Percentiles rank a stretch among this genome's conserved stretches.
phyloP scores from a whole-genome alignment of 805 yeast species.

The Candida palmyrensis region DNA sequence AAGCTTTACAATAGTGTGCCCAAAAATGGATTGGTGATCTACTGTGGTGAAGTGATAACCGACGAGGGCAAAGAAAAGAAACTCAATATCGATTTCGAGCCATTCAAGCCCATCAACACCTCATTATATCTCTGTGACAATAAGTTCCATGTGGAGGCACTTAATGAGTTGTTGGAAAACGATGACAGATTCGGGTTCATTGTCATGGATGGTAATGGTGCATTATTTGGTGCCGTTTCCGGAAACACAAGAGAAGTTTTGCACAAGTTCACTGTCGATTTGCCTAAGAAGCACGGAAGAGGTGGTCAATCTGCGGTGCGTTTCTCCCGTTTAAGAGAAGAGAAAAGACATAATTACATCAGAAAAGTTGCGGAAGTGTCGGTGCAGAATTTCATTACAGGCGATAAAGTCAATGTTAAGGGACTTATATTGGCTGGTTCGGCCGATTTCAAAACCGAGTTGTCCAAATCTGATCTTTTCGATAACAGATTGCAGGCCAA shows the following conservation, averaged over 20 bases:
- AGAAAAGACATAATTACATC: constrained; percentile 97
- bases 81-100: constrained; percentile 95
- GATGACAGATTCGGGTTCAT: constrained; percentile 97
- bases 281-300: constrained; percentile 99
- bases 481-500: constrained; percentile 85
- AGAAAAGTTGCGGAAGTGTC: constrained; percentile 98
- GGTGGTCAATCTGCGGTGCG: constrained; percentile 99
- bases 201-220: constrained; percentile 99
- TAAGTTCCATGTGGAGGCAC: constrained; percentile 96
- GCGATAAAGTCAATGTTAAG: constrained; percentile 88
- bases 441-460: constrained; percentile 96
- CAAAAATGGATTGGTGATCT: constrained; percentile 88
- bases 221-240: constrained; percentile 88
- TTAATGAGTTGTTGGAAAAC: constrained; percentile 86
- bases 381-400: constrained; percentile 93
- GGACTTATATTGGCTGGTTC: constrained; percentile 98
- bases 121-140: constrained; percentile 91
- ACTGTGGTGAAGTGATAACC: constrained; percentile 97
- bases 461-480: constrained; percentile 87
- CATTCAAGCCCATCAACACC: constrained; percentile 98
- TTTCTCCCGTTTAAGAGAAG: constrained; percentile 98
- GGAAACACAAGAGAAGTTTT: constrained; percentile 97
- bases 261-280: constrained; percentile 92
- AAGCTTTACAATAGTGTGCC: constrained; percentile 89
- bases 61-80: constrained; percentile 97